Evolutionary conservation across 768 basidiomycete species (phyloP).

Genomic region (Glaciozyma antarctica): DNA sequence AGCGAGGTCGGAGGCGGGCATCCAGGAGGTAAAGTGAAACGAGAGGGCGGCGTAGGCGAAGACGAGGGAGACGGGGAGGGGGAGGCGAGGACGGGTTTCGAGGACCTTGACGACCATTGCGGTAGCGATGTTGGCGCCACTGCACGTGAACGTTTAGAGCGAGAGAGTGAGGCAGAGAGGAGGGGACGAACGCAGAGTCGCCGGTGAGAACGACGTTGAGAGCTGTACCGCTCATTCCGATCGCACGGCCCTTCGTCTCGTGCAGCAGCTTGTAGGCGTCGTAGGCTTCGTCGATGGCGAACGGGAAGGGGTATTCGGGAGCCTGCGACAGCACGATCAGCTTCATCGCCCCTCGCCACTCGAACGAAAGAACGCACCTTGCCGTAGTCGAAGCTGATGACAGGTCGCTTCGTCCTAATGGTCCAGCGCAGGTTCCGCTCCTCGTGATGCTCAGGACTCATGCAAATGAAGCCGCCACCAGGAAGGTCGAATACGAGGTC

Average conservation of each 20-base stretch:
- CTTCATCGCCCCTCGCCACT: not conserved
- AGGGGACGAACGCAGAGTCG: conserved; percentile 81
- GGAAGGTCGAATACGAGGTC: conserved; percentile 88
- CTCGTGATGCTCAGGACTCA: conserved; percentile 93
- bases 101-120: conserved; percentile 77
- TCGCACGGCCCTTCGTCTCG: conserved; percentile 63
- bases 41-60: conserved; percentile 86
- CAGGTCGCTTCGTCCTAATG: conserved; percentile 60
- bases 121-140: conserved; percentile 78
- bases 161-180: not conserved
- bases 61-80: conserved; percentile 68
- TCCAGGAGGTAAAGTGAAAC: conserved; percentile 98
- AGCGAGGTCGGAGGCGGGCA: conserved; percentile 58
- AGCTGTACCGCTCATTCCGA: conserved; percentile 68
- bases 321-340: not conserved
- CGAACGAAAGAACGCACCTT: conserved; percentile 57
- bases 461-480: conserved; percentile 92
- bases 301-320: conserved; percentile 82
- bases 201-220: conserved; percentile 73
- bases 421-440: conserved; percentile 86
- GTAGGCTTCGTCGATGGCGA: conserved; percentile 88
- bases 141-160: conserved; percentile 37
- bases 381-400: conserved; percentile 83
- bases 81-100: conserved; percentile 53
- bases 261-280: conserved; percentile 75